Evolutionary conservation across 2,329 filamentous ascomycete genomes (phyloP), one percentile per base, ranked within the genome.

Genomic region (Paecilomyces variotii): DNA sequence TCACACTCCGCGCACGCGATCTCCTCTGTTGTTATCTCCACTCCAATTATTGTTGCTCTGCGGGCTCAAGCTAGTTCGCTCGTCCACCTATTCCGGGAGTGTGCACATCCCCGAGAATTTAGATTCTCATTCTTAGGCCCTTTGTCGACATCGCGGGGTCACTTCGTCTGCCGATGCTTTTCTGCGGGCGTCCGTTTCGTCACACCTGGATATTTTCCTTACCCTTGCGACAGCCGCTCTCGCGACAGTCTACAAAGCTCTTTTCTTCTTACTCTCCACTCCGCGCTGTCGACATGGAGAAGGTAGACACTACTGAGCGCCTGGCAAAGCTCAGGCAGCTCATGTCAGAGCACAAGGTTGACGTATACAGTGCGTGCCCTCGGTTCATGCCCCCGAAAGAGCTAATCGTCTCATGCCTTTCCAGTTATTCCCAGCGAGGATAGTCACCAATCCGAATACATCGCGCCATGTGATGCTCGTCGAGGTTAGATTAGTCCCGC

Each of bases 361-460:
- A 97, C 75, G 82, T 97, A 61, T 99, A 99, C 79, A 88, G 93
- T 97, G 86, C 63, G 64, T 62, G 51, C 27, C 27, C 59, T 64
- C 51, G 6, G 52, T 52, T 14, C 56, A 53, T 19, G 34, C 26
- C 54, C 54, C 5, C 3, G 10, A 61, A 61, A 51, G n/a, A 57
- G 58, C 60, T 57, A 45, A 51, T 62, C 64, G 63, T 67, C 77
- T 82, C 66, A 70, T 64, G 28, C 52, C 62, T 65, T 65, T 57
- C 57, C 61, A 97, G 93, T 99, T 70, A 84, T 97, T 5, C 94
- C 94, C 0, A 97, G 93, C 34, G 94, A 97, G 83, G 94, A 99
- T 74, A 93, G 90, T 71, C 94, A 99, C 74, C 90, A 93, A 66
- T 97, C 93, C 65, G 94, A 99, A 78, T 99, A 99, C 76, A 97